Evolutionary conservation across 768 basidiomycete genomes (phyloP), one percentile per base, ranked within the genome.

Genomic region (Rhodotorula sphaerocarpa): DNA sequence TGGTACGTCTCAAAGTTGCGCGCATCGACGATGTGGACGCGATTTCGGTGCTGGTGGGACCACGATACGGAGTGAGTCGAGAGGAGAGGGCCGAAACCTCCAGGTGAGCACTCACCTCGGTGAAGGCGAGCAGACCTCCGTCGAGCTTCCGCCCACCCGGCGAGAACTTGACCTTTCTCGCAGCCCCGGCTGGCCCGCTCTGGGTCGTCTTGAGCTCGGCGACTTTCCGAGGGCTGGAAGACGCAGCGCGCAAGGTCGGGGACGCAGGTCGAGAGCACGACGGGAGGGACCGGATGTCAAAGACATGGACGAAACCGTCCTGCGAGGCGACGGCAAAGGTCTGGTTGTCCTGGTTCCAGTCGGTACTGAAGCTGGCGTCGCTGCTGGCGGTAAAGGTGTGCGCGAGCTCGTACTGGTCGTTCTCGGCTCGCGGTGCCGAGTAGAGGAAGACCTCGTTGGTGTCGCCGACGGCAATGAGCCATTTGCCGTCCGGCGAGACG

Each of bases 391-490:
- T 9, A 14, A 65, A 57, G 3, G 12, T 10, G 3, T 61, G 50
- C 10, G 25, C 50, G 27, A 52, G 52, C 10, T 47, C 28, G 47
- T 77, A 76, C 75, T 76, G 33, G 86, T 84, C 44, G 85, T 85
- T 3, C 53, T 50, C 20, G 53, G 44, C 46, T 84, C 82, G 36
- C 9, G 36, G 36, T 9, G 36, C 36, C 36, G 36, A 39, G 71
- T 90, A 87, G 20, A 96, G 80, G 73, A 84, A 86, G 16, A 92
- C 84, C 60, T 88, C 85, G 47, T 84, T 83, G 15, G 90, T 90
- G 73, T 96, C 91, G 28, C 92, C 91, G 0, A 92, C 91, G 5
- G 86, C 89, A 2, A 95, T 82, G 20, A 96, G 80, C 0, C 86
- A 90, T 48, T 83, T 82, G 1, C 90, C 86, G 71, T 93, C 88